Evolutionary conservation across 2,329 filamentous ascomycete genomes (phyloP).

Genomic region (Diplodia intermedia): DNA sequence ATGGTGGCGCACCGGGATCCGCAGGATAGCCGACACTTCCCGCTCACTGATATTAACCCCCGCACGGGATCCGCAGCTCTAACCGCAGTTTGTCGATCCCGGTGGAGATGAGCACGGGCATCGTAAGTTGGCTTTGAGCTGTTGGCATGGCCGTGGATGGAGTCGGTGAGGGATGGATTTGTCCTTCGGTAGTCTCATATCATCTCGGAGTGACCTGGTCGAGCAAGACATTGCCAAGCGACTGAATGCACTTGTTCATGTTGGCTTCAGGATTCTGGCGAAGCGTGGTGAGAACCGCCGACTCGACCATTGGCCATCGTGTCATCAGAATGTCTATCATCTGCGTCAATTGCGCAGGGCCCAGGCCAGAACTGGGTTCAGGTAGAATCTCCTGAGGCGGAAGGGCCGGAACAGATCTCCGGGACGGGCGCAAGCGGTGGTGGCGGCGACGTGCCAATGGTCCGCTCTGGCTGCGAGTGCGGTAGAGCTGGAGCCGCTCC

Average conservation of each 20-base stretch:
- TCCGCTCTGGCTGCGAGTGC: conserved; percentile 18
- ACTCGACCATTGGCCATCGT: conserved; percentile 26
- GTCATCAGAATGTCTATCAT: conserved; percentile 30
- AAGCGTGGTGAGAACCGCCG: conserved; percentile 8
- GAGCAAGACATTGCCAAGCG: conserved; percentile 16
- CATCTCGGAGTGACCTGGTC: neutral
- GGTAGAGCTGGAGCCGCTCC: conserved; percentile 12
- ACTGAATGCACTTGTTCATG: conserved; percentile 15
- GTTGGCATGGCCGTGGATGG: neutral
- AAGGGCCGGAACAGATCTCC: conserved; percentile 13
- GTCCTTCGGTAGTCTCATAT: neutral
- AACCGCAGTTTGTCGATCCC: neutral
- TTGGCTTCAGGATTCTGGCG: conserved; percentile 16
- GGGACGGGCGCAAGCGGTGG: conserved; percentile 15
- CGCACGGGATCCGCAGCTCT: neutral
- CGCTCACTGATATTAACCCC: neutral
- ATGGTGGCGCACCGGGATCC: neutral
- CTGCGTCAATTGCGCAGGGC: conserved; percentile 17
- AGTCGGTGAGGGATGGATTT: neutral
- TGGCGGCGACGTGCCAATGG: conserved; percentile 8
- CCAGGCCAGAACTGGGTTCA: conserved; percentile 4
- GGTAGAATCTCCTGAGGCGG: neutral
- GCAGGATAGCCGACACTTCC: neutral
- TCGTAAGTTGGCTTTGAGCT: neutral
- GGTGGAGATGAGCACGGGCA: neutral